A percentile compares a stretch with the other conserved stretches of the same genome.
These are phyloP conservation scores for Bryoerythrophyllum caledonicum DNA, from an alignment of 225 moss, liverwort and hornwort genomes.

Conservation along the genomic window DNA sequence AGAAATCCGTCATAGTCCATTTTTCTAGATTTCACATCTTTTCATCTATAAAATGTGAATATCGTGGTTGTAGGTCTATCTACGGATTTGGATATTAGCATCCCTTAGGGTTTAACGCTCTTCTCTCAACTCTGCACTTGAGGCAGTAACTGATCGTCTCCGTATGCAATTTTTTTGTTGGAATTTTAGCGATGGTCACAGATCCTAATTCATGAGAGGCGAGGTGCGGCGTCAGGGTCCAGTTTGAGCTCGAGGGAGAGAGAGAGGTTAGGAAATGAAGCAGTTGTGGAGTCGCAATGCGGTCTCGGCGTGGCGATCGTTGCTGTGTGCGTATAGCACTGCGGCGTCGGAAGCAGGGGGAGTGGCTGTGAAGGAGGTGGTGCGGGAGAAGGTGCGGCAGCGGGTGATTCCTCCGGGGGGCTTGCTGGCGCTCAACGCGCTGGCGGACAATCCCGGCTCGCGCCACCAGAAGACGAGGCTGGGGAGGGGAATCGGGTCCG, in stretches of 20 bases:
- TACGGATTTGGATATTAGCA: not conserved
- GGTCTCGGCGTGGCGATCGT: constrained; percentile 28
- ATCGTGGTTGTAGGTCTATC: too few relatives aligned
- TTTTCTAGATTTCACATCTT: too few relatives aligned
- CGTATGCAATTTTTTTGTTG: not conserved
- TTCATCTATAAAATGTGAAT: accelerated
- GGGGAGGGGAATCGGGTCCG: constrained; percentile 94
- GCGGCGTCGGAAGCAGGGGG: constrained; percentile 20
- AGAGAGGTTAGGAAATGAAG: constrained; percentile 32
- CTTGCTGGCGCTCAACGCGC: constrained; percentile 77
- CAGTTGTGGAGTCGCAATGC: constrained; percentile 38
- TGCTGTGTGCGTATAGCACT: constrained; percentile 28
- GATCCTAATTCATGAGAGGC: not conserved
- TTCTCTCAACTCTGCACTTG: not conserved
- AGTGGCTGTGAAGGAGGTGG: constrained; percentile 37
- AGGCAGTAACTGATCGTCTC: not conserved
- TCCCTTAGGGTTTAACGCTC: not conserved
- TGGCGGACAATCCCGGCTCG: constrained; percentile 89
- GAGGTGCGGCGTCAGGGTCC: not conserved
- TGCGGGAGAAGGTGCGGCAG: constrained; percentile 44
- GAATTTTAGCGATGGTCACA: not conserved
- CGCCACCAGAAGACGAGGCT: constrained; percentile 85
- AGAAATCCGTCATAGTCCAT: not conserved
- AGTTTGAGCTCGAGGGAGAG: not conserved
- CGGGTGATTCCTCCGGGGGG: constrained; percentile 56